Evolutionary conservation across 164 flowering plant genomes (phyloP), one percentile per base, ranked within the genome.

Genomic region (Berberis thunbergii): DNA sequence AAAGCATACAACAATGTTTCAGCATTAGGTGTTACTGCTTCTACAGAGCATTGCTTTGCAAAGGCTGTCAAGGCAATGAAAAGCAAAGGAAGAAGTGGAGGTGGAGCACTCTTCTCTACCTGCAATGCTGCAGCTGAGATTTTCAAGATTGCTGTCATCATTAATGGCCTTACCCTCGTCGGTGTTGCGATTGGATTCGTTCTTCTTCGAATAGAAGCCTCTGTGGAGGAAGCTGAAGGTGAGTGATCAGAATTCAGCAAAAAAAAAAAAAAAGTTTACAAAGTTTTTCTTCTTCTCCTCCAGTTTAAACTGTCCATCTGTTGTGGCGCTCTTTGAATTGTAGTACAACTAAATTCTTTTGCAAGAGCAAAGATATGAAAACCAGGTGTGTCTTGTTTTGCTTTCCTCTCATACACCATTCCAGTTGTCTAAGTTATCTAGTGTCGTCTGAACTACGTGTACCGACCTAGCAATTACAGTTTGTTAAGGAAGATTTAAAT

Each of bases 161-260:
- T 84, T 74, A 82, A 79, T 48, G 86, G 76, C 2, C 85, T 86
- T 46, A 69, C 66, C 13, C 80, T 86, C 4, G 67, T 86, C 55
- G 88, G 88, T 9, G 91, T 86, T 64, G 91, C 91, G 4, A 82
- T 86, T 3, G 86, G 91, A 2, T 84, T 86, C 54, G 78, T 82
- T 67, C 84, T 86, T 40, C 86, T 86, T 11, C 76, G 85, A 49
- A 67, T 86, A 0, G 88, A 86, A 75, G 87, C 87, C 4, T 52
- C 55, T 7, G 67, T 81, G 4, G 87, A 86, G 71, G 87, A 86
- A 67, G 45, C 81, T 4, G 86, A 79, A 63, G 60, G 59, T 42
- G 55, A 45, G n/a, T 12, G 40, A 48, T 5, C 50, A 39, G 45
- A 62, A 39, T 49, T 45, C 41, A 45, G 6, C 0, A 12, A n/a